phyloP scores from a whole-genome alignment of 2,329 filamentous ascomycete genomes.

The Eutypella sp. region DNA sequence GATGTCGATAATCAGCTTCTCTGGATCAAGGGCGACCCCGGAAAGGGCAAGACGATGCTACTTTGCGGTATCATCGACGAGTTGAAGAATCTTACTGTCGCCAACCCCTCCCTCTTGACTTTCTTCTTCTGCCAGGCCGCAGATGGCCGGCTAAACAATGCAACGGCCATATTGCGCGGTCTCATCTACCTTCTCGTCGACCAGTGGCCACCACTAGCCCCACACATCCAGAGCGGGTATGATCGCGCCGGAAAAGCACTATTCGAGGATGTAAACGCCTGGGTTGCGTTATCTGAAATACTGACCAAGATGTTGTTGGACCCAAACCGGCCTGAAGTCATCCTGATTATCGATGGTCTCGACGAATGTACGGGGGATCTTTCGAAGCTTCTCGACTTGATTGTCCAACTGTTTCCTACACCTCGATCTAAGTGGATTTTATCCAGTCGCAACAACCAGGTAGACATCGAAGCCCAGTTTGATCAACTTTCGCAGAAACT shows the following conservation, averaged over 20 bases:
- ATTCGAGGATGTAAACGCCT: constrained; percentile 35
- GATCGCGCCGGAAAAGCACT: constrained; percentile 23
- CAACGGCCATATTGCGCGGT: constrained; percentile 26
- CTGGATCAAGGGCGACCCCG: constrained; percentile 34
- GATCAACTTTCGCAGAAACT: constrained; percentile 15
- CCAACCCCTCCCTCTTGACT: not conserved
- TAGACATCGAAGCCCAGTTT: constrained; percentile 29
- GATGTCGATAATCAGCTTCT: constrained; percentile 20
- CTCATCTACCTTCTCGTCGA: constrained; percentile 24
- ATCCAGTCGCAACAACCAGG: constrained; percentile 38
- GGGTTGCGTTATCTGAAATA: constrained; percentile 32
- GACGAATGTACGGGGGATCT: constrained; percentile 36
- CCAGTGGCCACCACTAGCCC: constrained; percentile 25
- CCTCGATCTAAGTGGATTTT: constrained; percentile 36
- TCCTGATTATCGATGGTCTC: constrained; percentile 41
- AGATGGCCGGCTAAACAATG: constrained; percentile 19
- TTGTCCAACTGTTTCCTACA: constrained; percentile 22
- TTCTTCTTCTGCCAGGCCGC: constrained; percentile 32
- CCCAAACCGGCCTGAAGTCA: constrained; percentile 20
- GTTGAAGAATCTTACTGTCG: constrained; percentile 6
- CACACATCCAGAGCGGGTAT: constrained; percentile 29
- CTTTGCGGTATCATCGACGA: constrained; percentile 34
- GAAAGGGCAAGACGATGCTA: constrained; percentile 42
- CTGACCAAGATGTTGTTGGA: constrained; percentile 36
- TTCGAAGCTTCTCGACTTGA: constrained; percentile 29